Evolutionary conservation across 768 basidiomycete species (phyloP), one percentile per base, ranked within the genome.

Genomic region (Collybiopsis luxurians): DNA sequence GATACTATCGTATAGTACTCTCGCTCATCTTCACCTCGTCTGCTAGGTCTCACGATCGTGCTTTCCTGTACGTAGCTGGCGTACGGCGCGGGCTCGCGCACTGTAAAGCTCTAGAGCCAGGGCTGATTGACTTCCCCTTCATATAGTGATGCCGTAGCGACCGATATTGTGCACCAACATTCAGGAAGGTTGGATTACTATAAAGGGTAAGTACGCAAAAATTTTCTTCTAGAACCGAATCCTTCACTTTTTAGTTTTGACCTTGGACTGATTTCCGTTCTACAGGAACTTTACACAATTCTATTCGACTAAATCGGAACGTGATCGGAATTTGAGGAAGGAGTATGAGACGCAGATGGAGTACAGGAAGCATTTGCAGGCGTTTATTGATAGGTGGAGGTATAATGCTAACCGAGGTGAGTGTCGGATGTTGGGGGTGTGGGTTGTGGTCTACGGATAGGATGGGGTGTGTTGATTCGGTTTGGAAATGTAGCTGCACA

Each of bases 141-240:
- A 17, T 19, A 11, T 50, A 91, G 89, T 54, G 96, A 98, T 70
- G 90, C 92, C 15, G 92, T 98, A 36, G 96, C 97, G 3, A 98
- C 97, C 17, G 97, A 99, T 69, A 98, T 99, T 61, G 83, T 98
- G n/a, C 93, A 97, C 69, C 94, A 92, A 70, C 95, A 98, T 69
- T 94, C 89, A 0, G 88, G 80, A 53, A 83, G 97, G 45, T 79
- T 98, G 19, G 95, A 98, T 69, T 98, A 98, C 75, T 98, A 95
- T 78, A 97, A 98, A 76, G 97, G 96, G 85, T 90, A 64, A 26
- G 75, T 23, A 26, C 45, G 2, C 52, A 13, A 13, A 40, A 11
- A 27, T 19, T 49, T 31, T 40, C 15, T 15, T 24, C 15, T 3
- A 1, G 6, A 24, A 34, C 59, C 54, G 42, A 64, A 53, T 27